Evolutionary conservation across 257 asterid species (phyloP).

Genomic region (Capsicum pubescens): DNA sequence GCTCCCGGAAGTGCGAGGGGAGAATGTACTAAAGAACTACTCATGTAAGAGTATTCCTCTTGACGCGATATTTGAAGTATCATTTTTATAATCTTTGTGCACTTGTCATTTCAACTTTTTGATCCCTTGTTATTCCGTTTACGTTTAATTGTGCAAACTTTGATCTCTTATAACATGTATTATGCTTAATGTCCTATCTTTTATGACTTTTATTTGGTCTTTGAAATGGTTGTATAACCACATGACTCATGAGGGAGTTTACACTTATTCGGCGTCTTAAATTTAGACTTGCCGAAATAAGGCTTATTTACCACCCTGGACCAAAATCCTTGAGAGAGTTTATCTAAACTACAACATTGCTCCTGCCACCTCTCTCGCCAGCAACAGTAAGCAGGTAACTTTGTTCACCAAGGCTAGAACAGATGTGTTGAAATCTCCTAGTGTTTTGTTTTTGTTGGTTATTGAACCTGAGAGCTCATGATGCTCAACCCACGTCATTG

Average conservation of each 20-base stretch:
- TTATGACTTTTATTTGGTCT: background rate
- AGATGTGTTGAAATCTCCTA: no score
- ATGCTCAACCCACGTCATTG: no score
- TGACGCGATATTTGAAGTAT: background rate
- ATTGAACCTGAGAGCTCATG: no score
- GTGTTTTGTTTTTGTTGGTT: no score
- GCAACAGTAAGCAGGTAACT: no score
- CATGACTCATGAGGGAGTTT: background rate
- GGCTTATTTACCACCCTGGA: no score
- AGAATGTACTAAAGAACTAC: constrained; percentile 39
- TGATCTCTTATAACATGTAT: background rate
- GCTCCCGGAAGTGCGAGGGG: constrained; percentile 33
- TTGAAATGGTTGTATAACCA: background rate
- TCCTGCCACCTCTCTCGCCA: no score
- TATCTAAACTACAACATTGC: no score
- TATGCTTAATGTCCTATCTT: constrained; percentile 5
- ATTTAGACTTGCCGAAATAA: background rate
- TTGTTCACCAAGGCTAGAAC: no score
- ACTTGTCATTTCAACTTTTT: background rate
- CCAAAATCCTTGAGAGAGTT: no score
- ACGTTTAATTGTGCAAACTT: background rate
- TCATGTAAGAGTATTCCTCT: background rate
- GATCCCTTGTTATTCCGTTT: background rate
- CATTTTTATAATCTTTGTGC: background rate
- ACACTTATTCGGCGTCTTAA: background rate